Evolutionary conservation across 352 stramenopile species (phyloP).

Genomic region (Thalassiosira exigua): DNA sequence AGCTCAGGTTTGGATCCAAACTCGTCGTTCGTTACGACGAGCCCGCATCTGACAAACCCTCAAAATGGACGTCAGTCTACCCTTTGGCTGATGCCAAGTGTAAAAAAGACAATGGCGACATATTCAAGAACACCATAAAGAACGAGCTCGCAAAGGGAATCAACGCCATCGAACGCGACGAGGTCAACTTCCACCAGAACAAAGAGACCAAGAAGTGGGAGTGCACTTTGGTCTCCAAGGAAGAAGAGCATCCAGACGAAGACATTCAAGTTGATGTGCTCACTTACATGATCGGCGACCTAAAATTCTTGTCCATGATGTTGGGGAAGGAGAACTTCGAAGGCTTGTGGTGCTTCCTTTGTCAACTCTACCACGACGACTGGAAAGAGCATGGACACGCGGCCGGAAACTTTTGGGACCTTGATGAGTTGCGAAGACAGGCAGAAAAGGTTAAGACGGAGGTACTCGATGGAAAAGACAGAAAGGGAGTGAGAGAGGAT

Average conservation of each 20-base stretch:
- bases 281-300: no score
- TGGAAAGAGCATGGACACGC: background rate
- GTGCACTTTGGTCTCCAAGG: no score
- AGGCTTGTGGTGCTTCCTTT: constrained; percentile 4
- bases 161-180: background rate
- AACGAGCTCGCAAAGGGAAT: background rate
- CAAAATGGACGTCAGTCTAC: no score
- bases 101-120: constrained; percentile 4
- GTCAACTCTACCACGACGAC: background rate
- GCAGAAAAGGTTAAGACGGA: background rate
- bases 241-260: no score
- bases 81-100: constrained; percentile 1
- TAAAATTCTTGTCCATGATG: background rate
- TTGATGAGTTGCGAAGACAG: background rate
- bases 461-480: background rate
- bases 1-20: no score
- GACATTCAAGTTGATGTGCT: no score
- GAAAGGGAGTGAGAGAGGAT: constrained; percentile 6
- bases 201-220: background rate
- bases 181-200: background rate
- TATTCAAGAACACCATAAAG: constrained; percentile 1
- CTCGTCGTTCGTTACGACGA: no score
- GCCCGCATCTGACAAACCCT: no score
- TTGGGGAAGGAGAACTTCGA: constrained; percentile 13
- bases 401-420: background rate